A percentile compares a stretch with the other conserved stretches of the same genome.
Conservation (phyloP, 1,139 yeast genomes). For the Fermentozyma sake region DNA sequence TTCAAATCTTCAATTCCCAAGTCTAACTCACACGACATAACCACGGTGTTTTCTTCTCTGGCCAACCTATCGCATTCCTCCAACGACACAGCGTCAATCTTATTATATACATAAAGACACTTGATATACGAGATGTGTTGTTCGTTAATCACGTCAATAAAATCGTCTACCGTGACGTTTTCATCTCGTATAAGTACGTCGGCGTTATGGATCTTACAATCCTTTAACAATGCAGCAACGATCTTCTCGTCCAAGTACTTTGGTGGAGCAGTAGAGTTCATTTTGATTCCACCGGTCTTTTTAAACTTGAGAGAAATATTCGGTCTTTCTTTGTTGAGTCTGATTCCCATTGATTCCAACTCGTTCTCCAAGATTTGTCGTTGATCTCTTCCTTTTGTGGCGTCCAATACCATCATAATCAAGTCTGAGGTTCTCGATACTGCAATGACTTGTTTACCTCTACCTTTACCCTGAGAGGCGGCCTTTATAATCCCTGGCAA, state of each 20-base stretch:
- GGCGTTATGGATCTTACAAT: conserved; percentile 88
- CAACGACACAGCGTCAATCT: conserved; percentile 89
- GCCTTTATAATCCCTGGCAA: conserved; percentile 96
- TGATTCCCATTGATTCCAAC: conserved; percentile 88
- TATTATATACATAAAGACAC: conserved; percentile 90
- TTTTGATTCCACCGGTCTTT: conserved; percentile 87
- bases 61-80: conserved; percentile 94
- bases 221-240: conserved; percentile 71
- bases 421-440: conserved; percentile 94
- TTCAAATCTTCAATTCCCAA: conserved; percentile 83
- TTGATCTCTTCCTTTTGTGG: conserved; percentile 89
- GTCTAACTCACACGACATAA: conserved; percentile 85
- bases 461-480: conserved; percentile 95
- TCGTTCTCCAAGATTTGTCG: conserved; percentile 82
- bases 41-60: conserved; percentile 86
- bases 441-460: conserved; percentile 95
- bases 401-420: conserved; percentile 90
- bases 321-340: conserved; percentile 78
- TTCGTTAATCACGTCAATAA: conserved; percentile 87
- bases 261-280: conserved; percentile 79
- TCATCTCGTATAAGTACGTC: conserved; percentile 90
- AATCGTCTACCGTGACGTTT: conserved; percentile 85
- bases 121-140: conserved; percentile 83
- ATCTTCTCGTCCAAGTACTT: conserved; percentile 77
- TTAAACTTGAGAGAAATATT: conserved; percentile 75